Evolutionary conservation across 306 rosid genomes (phyloP).

Genomic region (Abrus pulchellus): DNA sequence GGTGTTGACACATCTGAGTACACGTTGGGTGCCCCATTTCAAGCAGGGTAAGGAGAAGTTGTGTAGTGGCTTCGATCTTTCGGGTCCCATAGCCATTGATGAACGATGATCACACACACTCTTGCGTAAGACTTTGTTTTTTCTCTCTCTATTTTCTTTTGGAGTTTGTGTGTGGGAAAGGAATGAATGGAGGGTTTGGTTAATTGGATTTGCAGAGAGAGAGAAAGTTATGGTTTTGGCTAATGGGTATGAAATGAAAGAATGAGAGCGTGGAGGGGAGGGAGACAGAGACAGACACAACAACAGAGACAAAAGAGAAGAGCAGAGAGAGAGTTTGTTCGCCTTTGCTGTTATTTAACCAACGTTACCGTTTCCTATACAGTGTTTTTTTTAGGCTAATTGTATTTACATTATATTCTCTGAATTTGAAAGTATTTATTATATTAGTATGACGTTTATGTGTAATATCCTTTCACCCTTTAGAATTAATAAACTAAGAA

Average conservation of each 20-base stretch:
- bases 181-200: background rate
- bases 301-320: slow-evolving; percentile 9
- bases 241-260: background rate
- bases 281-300: slow-evolving; percentile 35
- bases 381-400: too few relatives aligned
- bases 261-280: background rate
- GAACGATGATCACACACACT: slow-evolving; percentile 3
- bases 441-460: too few relatives aligned
- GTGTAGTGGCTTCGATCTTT: slow-evolving; percentile 67
- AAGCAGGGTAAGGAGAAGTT: slow-evolving; percentile 71
- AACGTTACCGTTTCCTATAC: background rate
- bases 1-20: slow-evolving; percentile 61
- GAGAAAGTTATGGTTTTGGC: slow-evolving; percentile 3
- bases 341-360: slow-evolving; percentile 34
- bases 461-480: too few relatives aligned
- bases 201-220: background rate
- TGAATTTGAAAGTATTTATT: too few relatives aligned
- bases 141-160: too few relatives aligned
- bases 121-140: too few relatives aligned
- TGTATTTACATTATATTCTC: too few relatives aligned
- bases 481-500: too few relatives aligned
- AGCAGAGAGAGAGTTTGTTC: slow-evolving; percentile 34
- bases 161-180: background rate
- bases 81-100: slow-evolving; percentile 52
- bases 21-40: slow-evolving; percentile 66